Evolutionary conservation across 495 filamentous ascomycete genomes (phyloP).

Genomic region (Hyaloscypha hepaticicola): DNA sequence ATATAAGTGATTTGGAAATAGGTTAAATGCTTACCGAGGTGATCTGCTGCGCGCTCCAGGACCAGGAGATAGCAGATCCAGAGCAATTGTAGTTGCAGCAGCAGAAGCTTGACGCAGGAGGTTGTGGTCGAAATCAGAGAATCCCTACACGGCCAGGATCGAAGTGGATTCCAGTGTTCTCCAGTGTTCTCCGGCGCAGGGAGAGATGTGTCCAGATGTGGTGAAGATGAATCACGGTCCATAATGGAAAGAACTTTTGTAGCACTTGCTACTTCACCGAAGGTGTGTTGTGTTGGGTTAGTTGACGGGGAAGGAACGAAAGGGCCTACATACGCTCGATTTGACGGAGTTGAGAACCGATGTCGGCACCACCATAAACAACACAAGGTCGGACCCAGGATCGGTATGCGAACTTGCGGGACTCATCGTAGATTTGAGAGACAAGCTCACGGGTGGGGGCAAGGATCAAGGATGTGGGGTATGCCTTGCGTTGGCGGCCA

Average conservation of each 20-base stretch:
- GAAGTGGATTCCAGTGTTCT: too few species aligned
- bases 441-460: conserved; percentile 97
- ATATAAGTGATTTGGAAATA: too few species aligned
- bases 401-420: conserved; percentile 97
- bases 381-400: conserved; percentile 98
- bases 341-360: conserved; percentile 91
- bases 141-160: too few species aligned
- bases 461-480: conserved; percentile 91
- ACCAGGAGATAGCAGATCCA: too few species aligned
- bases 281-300: conserved; percentile 8
- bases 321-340: conserved; percentile 66
- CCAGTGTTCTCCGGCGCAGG: too few species aligned
- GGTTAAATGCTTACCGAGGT: too few species aligned
- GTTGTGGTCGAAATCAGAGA: too few species aligned
- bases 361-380: conserved; percentile 98
- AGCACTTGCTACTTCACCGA: conserved; percentile 10
- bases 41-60: too few species aligned
- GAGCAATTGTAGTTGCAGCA: too few species aligned
- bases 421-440: conserved; percentile 96
- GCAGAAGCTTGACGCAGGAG: too few species aligned
- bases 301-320: conserved; percentile 13
- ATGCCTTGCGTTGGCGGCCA: conserved; percentile 87
- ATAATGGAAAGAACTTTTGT: conserved; percentile 7
- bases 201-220: conserved; percentile 7
- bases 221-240: conserved; percentile 9